Evolutionary conservation across 805 yeast genomes (phyloP).

Genomic region (Starmerella stigmatis): DNA sequence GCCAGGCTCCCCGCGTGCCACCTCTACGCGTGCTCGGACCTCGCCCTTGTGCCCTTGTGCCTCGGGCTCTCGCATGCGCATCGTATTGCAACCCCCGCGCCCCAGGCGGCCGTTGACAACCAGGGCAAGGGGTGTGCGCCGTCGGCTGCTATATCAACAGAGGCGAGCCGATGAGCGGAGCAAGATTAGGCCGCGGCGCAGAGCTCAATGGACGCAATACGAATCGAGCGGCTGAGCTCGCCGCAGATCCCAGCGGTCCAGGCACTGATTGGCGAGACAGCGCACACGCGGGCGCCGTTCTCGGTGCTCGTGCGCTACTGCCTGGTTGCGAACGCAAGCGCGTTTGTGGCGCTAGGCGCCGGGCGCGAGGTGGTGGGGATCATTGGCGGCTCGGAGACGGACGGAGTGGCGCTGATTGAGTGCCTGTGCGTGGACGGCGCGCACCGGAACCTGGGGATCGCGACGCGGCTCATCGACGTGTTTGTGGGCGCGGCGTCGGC

Average conservation of each 20-base stretch:
- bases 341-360: conserved; percentile 7
- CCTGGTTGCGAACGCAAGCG: conserved; percentile 7
- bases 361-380: conserved; percentile 5
- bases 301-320: conserved; percentile 12
- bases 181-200: no score
- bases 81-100: no score
- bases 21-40: no score
- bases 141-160: background rate
- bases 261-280: conserved; percentile 6
- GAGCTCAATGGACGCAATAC: background rate
- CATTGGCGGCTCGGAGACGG: conserved; percentile 10
- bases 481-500: conserved; percentile 3
- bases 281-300: conserved; percentile 3
- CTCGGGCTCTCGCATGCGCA: background rate
- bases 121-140: no score
- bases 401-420: conserved; percentile 6
- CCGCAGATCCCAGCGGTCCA: background rate
- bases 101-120: no score
- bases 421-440: conserved; percentile 13
- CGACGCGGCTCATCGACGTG: conserved; percentile 4
- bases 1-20: no score
- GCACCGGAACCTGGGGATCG: conserved; percentile 13
- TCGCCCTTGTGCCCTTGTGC: no score
- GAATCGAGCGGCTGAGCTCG: conserved; percentile 1
- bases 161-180: conserved; percentile 3